phyloP scores from a whole-genome alignment of 2,329 filamentous ascomycete species.

The Epicoccum sorghinum region DNA sequence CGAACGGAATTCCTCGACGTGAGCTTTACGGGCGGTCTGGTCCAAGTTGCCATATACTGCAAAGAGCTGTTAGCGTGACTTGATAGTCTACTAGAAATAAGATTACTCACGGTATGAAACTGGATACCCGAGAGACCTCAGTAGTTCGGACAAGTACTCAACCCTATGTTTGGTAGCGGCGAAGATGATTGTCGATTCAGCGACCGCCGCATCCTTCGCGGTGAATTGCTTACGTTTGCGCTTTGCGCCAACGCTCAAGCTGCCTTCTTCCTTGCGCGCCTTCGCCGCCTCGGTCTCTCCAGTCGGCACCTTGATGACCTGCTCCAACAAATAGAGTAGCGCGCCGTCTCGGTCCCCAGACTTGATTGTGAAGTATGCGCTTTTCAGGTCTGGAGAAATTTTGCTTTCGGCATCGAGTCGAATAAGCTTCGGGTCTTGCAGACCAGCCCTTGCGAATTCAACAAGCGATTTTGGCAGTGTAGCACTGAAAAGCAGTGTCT shows the following conservation, averaged over 20 bases:
- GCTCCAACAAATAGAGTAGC: conserved; percentile 83
- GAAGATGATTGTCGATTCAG: conserved; percentile 94
- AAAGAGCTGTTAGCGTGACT: neutral
- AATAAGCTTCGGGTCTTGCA: conserved; percentile 90
- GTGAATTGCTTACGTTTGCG: conserved; percentile 68
- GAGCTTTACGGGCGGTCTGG: conserved; percentile 88
- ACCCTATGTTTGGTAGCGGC: conserved; percentile 96
- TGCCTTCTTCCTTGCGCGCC: conserved; percentile 53
- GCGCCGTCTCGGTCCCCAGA: conserved; percentile 93
- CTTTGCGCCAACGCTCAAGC: conserved; percentile 66
- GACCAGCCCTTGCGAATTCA: conserved; percentile 90
- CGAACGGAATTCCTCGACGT: conserved; percentile 86
- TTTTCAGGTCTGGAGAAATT: conserved; percentile 93
- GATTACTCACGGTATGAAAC: conserved; percentile 69
- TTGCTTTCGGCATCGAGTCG: conserved; percentile 94
- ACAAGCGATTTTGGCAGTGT: conserved; percentile 93
- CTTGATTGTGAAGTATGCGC: conserved; percentile 92
- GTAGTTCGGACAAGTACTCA: conserved; percentile 84
- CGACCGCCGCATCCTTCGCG: conserved; percentile 73
- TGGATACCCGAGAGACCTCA: conserved; percentile 81
- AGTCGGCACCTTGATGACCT: conserved; percentile 89
- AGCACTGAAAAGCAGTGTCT: conserved; percentile 93
- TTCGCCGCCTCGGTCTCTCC: conserved; percentile 62
- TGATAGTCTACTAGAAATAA: neutral
- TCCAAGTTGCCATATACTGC: conserved; percentile 88